Base-by-base conservation (phyloP, 345 rosid species). In the Cochlearia excelsa region DNA sequence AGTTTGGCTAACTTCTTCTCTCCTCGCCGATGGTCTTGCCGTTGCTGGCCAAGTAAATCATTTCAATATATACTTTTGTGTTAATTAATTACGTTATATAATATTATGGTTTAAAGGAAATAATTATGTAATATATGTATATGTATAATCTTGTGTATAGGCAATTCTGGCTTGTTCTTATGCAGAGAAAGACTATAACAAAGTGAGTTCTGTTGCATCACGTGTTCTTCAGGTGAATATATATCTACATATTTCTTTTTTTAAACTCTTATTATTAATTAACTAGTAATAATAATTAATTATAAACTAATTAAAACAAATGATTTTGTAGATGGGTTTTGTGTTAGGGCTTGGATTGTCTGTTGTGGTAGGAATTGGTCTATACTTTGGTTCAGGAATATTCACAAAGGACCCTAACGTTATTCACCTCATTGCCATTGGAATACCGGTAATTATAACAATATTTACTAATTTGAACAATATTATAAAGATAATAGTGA, bases 1-100 rank as follows among this genome's bases (percentile, higher is more conserved):
- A 57, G 94, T 93, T 55, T 93, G 99, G 99, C 51, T 93, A 69
- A 89, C 95, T 9, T 83, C 99, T 30, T 93, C 99, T 34, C 97
- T 93, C 52, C 99, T 93, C 5, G 87, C 95, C 1, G 99, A 93
- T 68, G 99, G 97, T 40, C 77, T 93, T 67, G 97, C 99, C 3
- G 88, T 93, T 54, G 99, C 99, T 11, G 99, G 90, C 54, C 97
- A 93, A 95, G 98, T 92, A 31, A 34, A 50, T 51, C 9, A 9
- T 3, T 39, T 16, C 7, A n/a, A n/a, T n/a, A n/a, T n/a, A n/a
- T n/a, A n/a, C n/a, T n/a, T n/a, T n/a, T n/a, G n/a, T n/a, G n/a
- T n/a, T n/a, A n/a, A n/a, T n/a, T n/a, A n/a, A n/a, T n/a, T n/a
- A n/a, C n/a, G n/a, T n/a, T n/a, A n/a, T n/a, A n/a, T n/a, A n/a